Conservation (phyloP, 331 rosid species). For the Rosa hybrid region DNA sequence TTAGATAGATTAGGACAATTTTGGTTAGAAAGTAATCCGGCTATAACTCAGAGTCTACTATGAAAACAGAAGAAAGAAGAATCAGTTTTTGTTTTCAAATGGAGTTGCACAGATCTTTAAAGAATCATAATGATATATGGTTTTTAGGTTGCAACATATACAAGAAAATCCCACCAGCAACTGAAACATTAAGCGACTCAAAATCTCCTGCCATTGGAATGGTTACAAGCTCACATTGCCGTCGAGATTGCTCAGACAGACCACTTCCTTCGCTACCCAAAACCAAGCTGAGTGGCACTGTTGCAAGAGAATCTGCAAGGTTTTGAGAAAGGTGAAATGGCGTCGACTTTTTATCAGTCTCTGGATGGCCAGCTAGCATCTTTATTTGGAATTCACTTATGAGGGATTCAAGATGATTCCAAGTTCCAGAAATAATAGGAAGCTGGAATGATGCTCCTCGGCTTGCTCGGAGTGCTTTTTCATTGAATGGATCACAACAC, state of each 20-base stretch:
- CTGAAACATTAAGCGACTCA: constrained; percentile 95
- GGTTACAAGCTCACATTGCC: constrained; percentile 76
- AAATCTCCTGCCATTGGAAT: constrained; percentile 88
- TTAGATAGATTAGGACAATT: not conserved
- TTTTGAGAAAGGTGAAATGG: constrained; percentile 48
- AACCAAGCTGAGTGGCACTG: constrained; percentile 64
- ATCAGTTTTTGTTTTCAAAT: not conserved
- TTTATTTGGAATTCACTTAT: constrained; percentile 57
- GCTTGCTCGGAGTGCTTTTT: constrained; percentile 90
- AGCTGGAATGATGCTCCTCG: constrained; percentile 94
- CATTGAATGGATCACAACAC: constrained; percentile 93
- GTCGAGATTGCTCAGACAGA: constrained; percentile 60
- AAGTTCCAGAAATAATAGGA: constrained; percentile 68
- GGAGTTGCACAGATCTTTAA: not conserved
- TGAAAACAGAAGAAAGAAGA: not conserved
- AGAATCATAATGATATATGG: constrained; percentile 16
- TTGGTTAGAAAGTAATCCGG: no score
- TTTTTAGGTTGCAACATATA: constrained; percentile 54
- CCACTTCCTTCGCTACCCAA: constrained; percentile 96
- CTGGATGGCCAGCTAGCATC: constrained; percentile 82
- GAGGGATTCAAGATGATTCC: constrained; percentile 66
- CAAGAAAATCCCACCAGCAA: constrained; percentile 96
- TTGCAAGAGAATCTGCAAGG: constrained; percentile 50
- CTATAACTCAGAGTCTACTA: not conserved
- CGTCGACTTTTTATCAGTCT: constrained; percentile 42